Evolutionary conservation across 2,329 filamentous ascomycete genomes (phyloP).

Genomic region (Aureobasidium musti): DNA sequence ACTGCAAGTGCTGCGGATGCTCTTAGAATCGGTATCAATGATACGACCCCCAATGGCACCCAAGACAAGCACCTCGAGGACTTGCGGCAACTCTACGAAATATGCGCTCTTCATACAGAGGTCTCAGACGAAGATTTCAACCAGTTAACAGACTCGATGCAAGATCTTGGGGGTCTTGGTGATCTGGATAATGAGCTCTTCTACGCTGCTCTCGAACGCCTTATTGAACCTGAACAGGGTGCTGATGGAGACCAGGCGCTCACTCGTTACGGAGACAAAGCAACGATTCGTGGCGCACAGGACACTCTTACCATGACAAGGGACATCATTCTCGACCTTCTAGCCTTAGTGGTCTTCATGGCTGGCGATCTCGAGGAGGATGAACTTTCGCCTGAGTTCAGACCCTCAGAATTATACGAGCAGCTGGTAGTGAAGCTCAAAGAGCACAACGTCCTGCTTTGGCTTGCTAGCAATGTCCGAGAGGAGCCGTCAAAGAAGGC

Average conservation of each 20-base stretch:
- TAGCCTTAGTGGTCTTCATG: conserved; percentile 83
- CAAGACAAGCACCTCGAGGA: conserved; percentile 22
- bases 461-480: conserved; percentile 56
- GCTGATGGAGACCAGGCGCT: conserved; percentile 52
- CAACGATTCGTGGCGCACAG: conserved; percentile 74
- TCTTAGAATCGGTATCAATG: conserved; percentile 25
- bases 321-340: conserved; percentile 75
- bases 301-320: conserved; percentile 74
- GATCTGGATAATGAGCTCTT: conserved; percentile 55
- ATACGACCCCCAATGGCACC: conserved; percentile 24
- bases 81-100: conserved; percentile 69
- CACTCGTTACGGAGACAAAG: conserved; percentile 73
- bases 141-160: conserved; percentile 68
- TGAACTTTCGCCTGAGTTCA: conserved; percentile 67
- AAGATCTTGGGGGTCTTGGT: conserved; percentile 62
- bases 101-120: conserved; percentile 73
- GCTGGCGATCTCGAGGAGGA: conserved; percentile 77
- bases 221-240: conserved; percentile 45
- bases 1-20: conserved; percentile 46
- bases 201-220: conserved; percentile 52
- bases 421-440: conserved; percentile 70
- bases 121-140: conserved; percentile 80
- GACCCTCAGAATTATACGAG: conserved; percentile 63
- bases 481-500: conserved; percentile 50
- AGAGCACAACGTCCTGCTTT: conserved; percentile 71